phyloP scores from a whole-genome alignment of 352 stramenopile species.

The Phytophthora sp. region DNA sequence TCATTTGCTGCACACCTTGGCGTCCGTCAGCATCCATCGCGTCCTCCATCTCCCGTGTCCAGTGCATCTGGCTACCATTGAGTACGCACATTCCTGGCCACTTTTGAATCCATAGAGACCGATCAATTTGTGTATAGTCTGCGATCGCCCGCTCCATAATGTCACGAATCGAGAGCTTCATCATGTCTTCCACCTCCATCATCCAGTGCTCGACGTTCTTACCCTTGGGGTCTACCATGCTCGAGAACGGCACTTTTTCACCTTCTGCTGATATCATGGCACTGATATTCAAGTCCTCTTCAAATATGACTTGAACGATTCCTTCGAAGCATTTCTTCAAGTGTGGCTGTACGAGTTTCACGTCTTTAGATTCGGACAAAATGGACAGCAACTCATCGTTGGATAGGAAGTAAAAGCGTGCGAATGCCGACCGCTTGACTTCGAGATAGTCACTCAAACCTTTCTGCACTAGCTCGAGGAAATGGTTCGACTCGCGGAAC shows the following conservation, averaged over 20 bases:
- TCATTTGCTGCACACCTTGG: slow-evolving; percentile 83
- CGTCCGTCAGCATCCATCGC: slow-evolving; percentile 77
- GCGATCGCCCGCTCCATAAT: slow-evolving; percentile 87
- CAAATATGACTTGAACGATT: slow-evolving; percentile 90
- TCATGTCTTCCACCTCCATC: slow-evolving; percentile 94
- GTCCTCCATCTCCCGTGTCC: slow-evolving; percentile 92
- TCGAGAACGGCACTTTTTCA: slow-evolving; percentile 87
- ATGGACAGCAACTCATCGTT: slow-evolving; percentile 95
- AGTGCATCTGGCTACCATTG: slow-evolving; percentile 94
- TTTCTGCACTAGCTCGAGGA: slow-evolving; percentile 94
- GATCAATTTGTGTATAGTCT: slow-evolving; percentile 88
- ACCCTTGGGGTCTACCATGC: slow-evolving; percentile 86
- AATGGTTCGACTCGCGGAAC: slow-evolving; percentile 94
- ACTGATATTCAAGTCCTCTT: slow-evolving; percentile 91
- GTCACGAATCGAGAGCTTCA: slow-evolving; percentile 90
- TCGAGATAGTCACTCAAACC: slow-evolving; percentile 93
- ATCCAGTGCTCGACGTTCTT: slow-evolving; percentile 96
- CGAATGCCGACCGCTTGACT: slow-evolving; percentile 92
- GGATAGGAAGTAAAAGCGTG: slow-evolving; percentile 94
- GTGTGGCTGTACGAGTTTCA: slow-evolving; percentile 92
- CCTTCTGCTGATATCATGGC: slow-evolving; percentile 93
- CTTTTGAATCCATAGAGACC: slow-evolving; percentile 93
- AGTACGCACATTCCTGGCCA: slow-evolving; percentile 92
- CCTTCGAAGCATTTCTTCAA: slow-evolving; percentile 96
- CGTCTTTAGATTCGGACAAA: slow-evolving; percentile 93